phyloP scores from a whole-genome alignment of 2,329 filamentous ascomycete genomes.

The Fusarium zealandicum region DNA sequence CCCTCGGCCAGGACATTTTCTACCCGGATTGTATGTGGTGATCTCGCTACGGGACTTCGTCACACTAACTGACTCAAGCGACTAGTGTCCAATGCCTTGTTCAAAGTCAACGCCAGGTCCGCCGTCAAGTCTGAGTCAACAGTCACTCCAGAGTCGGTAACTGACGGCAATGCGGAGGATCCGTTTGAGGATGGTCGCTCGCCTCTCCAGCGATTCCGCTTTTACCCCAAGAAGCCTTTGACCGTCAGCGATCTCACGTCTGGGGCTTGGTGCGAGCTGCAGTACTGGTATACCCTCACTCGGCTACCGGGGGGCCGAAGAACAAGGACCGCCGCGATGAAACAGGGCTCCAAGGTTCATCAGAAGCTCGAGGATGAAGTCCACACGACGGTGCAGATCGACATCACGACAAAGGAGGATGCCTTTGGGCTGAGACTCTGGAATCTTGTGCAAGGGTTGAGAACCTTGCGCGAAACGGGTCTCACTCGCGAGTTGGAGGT shows the following conservation, averaged over 20 bases:
- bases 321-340: conserved; percentile 82
- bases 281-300: conserved; percentile 88
- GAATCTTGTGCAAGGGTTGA: conserved; percentile 88
- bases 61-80: conserved; percentile 70
- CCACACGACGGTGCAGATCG: conserved; percentile 76
- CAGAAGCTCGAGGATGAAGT: conserved; percentile 85
- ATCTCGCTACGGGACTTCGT: conserved; percentile 9
- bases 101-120: conserved; percentile 26
- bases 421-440: conserved; percentile 82
- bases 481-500: conserved; percentile 80
- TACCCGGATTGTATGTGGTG: conserved; percentile 62
- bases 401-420: conserved; percentile 79
- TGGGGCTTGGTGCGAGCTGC: conserved; percentile 94
- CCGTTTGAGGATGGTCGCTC: conserved; percentile 49
- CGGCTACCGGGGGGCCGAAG: conserved; percentile 75
- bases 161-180: conserved; percentile 11
- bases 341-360: conserved; percentile 79
- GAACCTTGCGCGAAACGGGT: conserved; percentile 74
- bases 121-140: conserved; percentile 23
- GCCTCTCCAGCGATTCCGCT: conserved; percentile 81
- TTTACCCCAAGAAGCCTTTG: conserved; percentile 77
- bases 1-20: conserved; percentile 43
- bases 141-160: conserved; percentile 11
- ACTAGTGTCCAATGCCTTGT: conserved; percentile 63
- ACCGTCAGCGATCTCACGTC: conserved; percentile 89